These are phyloP conservation scores for Rubroboletus pulcherrimus DNA, from an alignment of 768 basidiomycete species.

Conservation along the genomic window DNA sequence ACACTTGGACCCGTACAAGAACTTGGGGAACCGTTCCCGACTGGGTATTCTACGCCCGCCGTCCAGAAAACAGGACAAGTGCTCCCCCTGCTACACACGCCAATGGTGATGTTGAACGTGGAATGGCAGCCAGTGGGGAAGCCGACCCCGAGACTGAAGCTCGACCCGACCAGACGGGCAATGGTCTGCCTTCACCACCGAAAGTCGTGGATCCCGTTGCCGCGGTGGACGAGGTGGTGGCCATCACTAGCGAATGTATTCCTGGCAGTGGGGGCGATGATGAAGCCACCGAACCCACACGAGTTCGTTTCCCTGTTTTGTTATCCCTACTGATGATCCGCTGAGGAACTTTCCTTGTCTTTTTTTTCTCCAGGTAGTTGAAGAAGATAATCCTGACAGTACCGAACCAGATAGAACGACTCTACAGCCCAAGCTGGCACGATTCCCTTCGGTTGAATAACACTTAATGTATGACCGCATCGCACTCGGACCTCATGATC, in stretches of 20 bases:
- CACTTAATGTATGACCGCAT: conserved; percentile 17
- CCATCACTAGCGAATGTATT: background rate
- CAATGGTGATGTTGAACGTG: conserved; percentile 22
- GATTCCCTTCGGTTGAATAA: conserved; percentile 37
- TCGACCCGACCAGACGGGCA: background rate
- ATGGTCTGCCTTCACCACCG: background rate
- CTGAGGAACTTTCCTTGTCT: conserved; percentile 13
- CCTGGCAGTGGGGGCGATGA: background rate
- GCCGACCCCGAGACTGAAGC: background rate
- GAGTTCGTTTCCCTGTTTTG: conserved; percentile 21
- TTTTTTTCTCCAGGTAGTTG: conserved; percentile 11
- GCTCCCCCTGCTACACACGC: background rate
- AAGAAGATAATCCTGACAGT: background rate
- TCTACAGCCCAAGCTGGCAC: conserved; percentile 22
- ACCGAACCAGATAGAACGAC: background rate
- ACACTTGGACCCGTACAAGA: conserved; percentile 37
- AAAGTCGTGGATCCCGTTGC: background rate
- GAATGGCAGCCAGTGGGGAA: conserved; percentile 3
- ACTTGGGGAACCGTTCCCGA: conserved; percentile 36
- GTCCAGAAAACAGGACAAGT: conserved; percentile 8
- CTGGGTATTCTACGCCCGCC: conserved; percentile 41
- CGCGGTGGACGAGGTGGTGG: background rate
- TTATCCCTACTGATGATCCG: background rate
- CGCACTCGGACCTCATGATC: background rate
- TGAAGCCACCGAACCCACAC: background rate